phyloP scores from a whole-genome alignment of 306 rosid species.

The Comarum palustre region DNA sequence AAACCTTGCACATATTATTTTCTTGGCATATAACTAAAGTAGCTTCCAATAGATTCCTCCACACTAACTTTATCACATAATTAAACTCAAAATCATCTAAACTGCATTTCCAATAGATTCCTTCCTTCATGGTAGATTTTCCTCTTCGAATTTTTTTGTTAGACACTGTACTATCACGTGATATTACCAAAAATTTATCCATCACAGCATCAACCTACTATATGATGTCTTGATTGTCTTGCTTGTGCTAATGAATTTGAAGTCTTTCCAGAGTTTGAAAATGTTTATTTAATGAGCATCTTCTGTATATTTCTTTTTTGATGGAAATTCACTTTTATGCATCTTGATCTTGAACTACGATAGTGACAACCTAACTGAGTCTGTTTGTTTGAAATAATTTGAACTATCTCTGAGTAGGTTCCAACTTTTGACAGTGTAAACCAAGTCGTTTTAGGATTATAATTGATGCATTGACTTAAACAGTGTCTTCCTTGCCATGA shows the following conservation, averaged over 20 bases:
- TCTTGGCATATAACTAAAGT: neutral
- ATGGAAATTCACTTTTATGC: neutral
- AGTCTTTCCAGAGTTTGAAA: neutral
- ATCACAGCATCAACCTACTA: slow-evolving; percentile 1
- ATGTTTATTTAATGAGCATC: neutral
- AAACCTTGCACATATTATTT: neutral
- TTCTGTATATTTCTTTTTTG: slow-evolving; percentile 1
- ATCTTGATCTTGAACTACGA: neutral
- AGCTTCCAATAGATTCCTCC: neutral
- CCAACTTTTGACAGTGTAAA: neutral
- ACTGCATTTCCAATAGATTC: neutral
- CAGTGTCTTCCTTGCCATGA: neutral
- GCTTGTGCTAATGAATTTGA: slow-evolving; percentile 7
- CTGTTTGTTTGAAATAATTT: neutral
- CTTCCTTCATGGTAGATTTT: neutral
- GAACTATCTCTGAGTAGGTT: neutral
- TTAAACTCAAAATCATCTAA: neutral
- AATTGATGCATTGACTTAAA: neutral
- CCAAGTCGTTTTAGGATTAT: neutral
- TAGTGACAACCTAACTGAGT: neutral
- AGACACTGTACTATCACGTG: slow-evolving; percentile 16
- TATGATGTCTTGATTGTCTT: neutral
- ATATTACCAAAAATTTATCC: neutral
- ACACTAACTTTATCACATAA: neutral
- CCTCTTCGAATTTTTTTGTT: slow-evolving; percentile 11